Percentiles rank a stretch among this genome's conserved stretches.
phyloP scores from a whole-genome alignment of 257 asterid species.

The Ilex aquifolium region DNA sequence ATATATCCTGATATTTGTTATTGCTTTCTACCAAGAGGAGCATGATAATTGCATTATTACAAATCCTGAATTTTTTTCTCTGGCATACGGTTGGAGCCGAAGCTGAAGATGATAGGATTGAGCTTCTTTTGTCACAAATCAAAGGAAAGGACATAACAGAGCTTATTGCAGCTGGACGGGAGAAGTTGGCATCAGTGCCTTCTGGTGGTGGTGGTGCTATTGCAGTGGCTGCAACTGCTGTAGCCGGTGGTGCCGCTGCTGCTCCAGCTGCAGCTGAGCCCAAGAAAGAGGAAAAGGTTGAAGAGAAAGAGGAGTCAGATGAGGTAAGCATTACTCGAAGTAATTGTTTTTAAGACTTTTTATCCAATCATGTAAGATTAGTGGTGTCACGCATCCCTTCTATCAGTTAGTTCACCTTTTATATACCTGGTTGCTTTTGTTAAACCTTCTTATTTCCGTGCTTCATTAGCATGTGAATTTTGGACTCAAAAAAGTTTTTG shows the following conservation, averaged over 20 bases:
- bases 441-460: too few species aligned
- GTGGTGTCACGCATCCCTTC: too few species aligned
- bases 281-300: constrained; percentile 54
- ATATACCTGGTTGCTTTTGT: too few species aligned
- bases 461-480: too few species aligned
- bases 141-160: constrained; percentile 49
- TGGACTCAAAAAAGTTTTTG: too few species aligned
- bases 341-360: not conserved
- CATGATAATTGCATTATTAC: too few species aligned
- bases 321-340: constrained; percentile 25
- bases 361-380: too few species aligned
- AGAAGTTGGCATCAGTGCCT: constrained; percentile 54
- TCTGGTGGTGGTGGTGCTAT: constrained; percentile 50
- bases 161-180: constrained; percentile 54
- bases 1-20: too few species aligned
- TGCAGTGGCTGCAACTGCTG: constrained; percentile 24
- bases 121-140: constrained; percentile 41
- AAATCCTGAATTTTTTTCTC: not conserved
- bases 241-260: constrained; percentile 23
- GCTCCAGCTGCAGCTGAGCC: constrained; percentile 43
- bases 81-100: constrained; percentile 48
- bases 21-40: too few species aligned
- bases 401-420: too few species aligned
- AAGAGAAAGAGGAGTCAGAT: constrained; percentile 59
- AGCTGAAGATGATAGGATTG: constrained; percentile 33